Evolutionary conservation across 2,329 filamentous ascomycete species (phyloP), one percentile per base, ranked within the genome.

Genomic region (Fusarium abutilonis): DNA sequence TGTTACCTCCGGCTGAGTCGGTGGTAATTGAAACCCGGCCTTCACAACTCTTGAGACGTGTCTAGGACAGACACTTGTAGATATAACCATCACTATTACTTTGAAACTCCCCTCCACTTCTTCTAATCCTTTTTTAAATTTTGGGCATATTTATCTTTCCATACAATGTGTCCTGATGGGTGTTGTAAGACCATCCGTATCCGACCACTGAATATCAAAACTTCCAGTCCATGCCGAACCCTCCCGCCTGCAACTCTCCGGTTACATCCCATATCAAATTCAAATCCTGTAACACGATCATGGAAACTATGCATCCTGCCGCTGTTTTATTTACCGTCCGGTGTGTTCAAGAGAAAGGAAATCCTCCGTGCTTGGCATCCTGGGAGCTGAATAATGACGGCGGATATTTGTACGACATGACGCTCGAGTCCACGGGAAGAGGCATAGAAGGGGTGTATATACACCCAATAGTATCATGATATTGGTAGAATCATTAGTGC

Each of bases 381-480:
- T 42, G 53, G 58, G 43, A 63, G 32, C 47, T 60, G 41, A 40
- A 46, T 26, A 36, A 48, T 39, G 35, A 49, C 44, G 21, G 15
- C 29, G 34, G 43, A 43, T 62, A 31, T 17, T 26, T 58, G 47
- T 63, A 58, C 47, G 47, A 63, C 59, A 21, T 36, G 23, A 53
- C 19, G 44, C 42, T 19, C 46, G 39, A 62, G 59, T 57, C 47
- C 32, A 57, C 43, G 58, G 47, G 52, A 63, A 35, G 46, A 58
- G 40, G 44, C 52, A 53, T 63, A 35, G 7, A 42, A 31, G 57
- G 43, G 43, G 52, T 53, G 46, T 42, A 35, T 21, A 32, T 38
- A 35, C n/a, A 21, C 35, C 19, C 14, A 10, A 39, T 44, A 40
- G 15, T 17, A 21, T 14, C 6, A 26, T 9, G 4, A 34, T 34